Conservation (phyloP, 257 asterid genomes). For the Verbascum thapsus region DNA sequence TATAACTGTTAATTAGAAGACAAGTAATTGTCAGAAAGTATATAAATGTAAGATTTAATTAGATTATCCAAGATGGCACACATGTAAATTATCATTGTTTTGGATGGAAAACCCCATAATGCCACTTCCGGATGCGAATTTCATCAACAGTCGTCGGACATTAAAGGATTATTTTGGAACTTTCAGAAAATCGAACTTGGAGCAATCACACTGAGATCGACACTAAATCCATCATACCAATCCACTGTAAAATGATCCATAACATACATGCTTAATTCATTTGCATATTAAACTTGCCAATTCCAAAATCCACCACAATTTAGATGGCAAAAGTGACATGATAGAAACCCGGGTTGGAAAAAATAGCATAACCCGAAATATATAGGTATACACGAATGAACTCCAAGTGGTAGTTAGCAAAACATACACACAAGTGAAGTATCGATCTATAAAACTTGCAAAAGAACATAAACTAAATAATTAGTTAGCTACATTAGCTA, state of each 20-base stretch:
- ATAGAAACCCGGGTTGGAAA: neutral
- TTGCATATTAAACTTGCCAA: neutral
- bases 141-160: too few species aligned
- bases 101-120: too few species aligned
- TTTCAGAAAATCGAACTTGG: too few species aligned
- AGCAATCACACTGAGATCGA: too few species aligned
- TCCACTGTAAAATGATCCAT: neutral
- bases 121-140: too few species aligned
- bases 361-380: neutral
- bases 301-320: neutral
- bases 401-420: slow-evolving; percentile 5
- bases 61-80: too few species aligned
- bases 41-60: too few species aligned
- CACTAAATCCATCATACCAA: too few species aligned
- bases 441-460: slow-evolving; percentile 24
- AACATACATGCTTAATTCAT: neutral
- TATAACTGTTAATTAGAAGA: too few species aligned
- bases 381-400: neutral
- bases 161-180: too few species aligned
- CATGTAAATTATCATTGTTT: too few species aligned
- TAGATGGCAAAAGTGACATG: neutral
- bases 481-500: slow-evolving; percentile 28
- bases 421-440: slow-evolving; percentile 39
- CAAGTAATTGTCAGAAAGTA: too few species aligned
- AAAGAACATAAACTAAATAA: slow-evolving; percentile 7